Evolutionary conservation across 176 grass and related monocot species (phyloP).

Genomic region (Carex pumila): DNA sequence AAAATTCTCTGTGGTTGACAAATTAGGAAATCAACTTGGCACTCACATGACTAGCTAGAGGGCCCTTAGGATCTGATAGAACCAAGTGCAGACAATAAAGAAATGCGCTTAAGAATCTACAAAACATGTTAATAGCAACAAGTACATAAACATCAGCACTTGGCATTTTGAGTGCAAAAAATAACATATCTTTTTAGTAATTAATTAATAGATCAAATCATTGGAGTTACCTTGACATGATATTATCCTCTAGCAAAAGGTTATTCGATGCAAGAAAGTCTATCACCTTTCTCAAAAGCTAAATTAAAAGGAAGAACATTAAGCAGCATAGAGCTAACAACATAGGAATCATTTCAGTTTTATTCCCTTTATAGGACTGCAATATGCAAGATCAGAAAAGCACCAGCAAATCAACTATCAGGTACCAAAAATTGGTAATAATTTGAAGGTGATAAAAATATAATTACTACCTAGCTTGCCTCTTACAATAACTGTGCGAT

Average conservation of each 20-base stretch:
- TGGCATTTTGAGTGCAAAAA: neutral
- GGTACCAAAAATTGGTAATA: neutral
- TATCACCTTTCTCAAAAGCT: constrained; percentile 93
- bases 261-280: constrained; percentile 77
- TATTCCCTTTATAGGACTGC: neutral
- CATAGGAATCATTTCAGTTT: neutral
- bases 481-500: neutral
- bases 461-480: neutral
- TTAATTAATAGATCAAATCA: constrained; percentile 5
- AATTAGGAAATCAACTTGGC: constrained; percentile 12
- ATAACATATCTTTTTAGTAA: neutral
- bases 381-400: neutral
- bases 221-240: constrained; percentile 72
- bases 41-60: constrained; percentile 89
- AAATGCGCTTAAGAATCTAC: constrained; percentile 67
- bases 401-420: neutral
- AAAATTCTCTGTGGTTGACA: neutral
- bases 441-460: neutral
- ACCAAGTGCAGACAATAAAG: constrained; percentile 79
- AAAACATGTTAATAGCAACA: constrained; percentile 11
- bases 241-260: constrained; percentile 53
- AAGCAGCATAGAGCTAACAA: neutral
- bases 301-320: constrained; percentile 16
- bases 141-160: neutral
- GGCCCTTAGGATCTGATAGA: constrained; percentile 66